These are phyloP conservation scores for Hypocrella siamensis DNA, from an alignment of 2,329 filamentous ascomycete genomes.

Conservation along the genomic window DNA sequence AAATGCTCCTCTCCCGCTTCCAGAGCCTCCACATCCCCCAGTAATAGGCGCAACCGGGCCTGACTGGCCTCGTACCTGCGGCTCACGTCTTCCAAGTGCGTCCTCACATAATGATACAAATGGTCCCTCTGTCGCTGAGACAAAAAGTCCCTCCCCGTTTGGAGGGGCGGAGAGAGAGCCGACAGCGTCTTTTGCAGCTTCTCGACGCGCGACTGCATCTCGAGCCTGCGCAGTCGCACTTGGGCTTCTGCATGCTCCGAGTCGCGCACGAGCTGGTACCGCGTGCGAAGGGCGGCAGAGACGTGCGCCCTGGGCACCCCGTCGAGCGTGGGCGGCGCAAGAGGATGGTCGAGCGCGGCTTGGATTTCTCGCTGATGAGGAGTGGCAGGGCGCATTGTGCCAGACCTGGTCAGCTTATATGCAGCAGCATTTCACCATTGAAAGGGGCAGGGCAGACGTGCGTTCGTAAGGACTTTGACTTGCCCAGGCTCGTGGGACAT, in stretches of 20 bases:
- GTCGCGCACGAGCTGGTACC: slow-evolving; percentile 7
- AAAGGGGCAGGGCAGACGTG: no score
- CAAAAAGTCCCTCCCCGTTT: no score
- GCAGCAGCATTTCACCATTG: no score
- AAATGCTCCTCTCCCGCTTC: slow-evolving; percentile 3
- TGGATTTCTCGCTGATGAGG: no score
- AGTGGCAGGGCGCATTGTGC: no score
- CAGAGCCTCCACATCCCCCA: slow-evolving; percentile 4
- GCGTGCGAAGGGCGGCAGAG: slow-evolving; percentile 8
- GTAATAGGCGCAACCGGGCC: slow-evolving; percentile 5
- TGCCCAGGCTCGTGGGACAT: no score
- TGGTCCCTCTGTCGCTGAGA: slow-evolving; percentile 5
- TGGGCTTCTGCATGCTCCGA: slow-evolving; percentile 1
- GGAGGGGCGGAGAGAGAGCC: no score
- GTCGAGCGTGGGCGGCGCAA: no score
- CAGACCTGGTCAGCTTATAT: no score
- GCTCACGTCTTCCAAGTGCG: slow-evolving; percentile 8
- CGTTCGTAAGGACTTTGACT: no score
- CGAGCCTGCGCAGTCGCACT: slow-evolving; percentile 6
- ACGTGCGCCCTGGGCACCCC: no score
- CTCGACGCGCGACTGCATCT: slow-evolving; percentile 1
- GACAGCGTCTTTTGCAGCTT: slow-evolving; percentile 2
- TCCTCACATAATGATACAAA: slow-evolving; percentile 12
- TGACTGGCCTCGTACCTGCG: slow-evolving; percentile 1
- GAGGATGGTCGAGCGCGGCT: no score